Conservation (phyloP, 345 rosid genomes). For the Brassica cretica region DNA sequence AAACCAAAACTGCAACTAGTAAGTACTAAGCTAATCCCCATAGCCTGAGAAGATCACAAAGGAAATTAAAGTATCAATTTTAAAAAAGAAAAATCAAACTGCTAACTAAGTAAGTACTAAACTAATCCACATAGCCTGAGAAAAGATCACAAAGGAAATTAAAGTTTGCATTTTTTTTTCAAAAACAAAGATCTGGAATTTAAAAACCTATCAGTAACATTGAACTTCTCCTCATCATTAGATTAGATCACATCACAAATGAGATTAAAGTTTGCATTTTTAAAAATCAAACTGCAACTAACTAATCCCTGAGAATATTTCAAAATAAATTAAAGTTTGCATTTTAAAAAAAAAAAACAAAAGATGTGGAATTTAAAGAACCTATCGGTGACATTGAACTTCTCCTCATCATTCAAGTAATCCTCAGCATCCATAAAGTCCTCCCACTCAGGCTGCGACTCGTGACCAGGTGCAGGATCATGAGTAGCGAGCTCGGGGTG, state of each 20-base stretch:
- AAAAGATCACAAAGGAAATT: neutral
- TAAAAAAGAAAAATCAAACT: neutral
- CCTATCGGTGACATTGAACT: constrained; percentile 88
- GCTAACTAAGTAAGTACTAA: neutral
- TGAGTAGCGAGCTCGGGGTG: constrained; percentile 52
- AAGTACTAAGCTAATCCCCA: neutral
- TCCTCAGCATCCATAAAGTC: constrained; percentile 93
- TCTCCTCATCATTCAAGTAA: constrained; percentile 82
- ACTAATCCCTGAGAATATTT: too few relatives aligned
- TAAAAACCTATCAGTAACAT: constrained; percentile 68
- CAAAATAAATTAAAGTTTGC: neutral
- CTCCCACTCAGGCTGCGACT: constrained; percentile 93
- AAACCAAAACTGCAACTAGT: neutral
- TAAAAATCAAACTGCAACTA: too few relatives aligned
- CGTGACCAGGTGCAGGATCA: constrained; percentile 60
- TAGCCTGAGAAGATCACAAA: neutral
- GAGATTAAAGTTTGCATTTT: neutral
- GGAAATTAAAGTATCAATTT: neutral
- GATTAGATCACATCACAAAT: too few relatives aligned
- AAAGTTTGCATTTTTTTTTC: neutral
- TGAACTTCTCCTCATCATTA: constrained; percentile 83
- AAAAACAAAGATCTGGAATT: neutral
- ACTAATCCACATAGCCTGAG: neutral
- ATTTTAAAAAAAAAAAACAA: too few relatives aligned
- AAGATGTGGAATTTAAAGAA: constrained; percentile 9